phyloP scores from a whole-genome alignment of 345 rosid genomes.

The Viola odorata region DNA sequence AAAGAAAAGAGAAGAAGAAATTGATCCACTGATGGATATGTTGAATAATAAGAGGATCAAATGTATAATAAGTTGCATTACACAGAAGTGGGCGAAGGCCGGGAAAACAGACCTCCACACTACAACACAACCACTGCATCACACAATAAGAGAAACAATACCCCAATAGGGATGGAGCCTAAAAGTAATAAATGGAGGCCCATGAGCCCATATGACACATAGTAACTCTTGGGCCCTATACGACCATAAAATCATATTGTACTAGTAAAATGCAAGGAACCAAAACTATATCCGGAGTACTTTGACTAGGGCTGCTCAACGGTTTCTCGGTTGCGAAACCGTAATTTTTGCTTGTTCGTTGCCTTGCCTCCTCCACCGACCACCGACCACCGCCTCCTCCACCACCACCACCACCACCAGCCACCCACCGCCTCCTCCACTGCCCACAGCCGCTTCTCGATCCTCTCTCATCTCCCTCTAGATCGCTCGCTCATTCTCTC shows the following conservation, averaged over 20 bases:
- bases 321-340: too few relatives aligned
- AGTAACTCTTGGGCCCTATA: conserved; percentile 12
- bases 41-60: not conserved
- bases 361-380: too few relatives aligned
- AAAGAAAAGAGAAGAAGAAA: too few relatives aligned
- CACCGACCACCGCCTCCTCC: too few relatives aligned
- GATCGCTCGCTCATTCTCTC: too few relatives aligned
- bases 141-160: conserved; percentile 50
- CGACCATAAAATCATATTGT: not conserved
- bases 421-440: too few relatives aligned
- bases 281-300: not conserved
- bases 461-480: too few relatives aligned
- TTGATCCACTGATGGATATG: not conserved
- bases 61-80: not conserved
- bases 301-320: too few relatives aligned
- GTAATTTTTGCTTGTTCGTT: too few relatives aligned
- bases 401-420: too few relatives aligned
- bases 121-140: conserved; percentile 37
- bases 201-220: conserved; percentile 10
- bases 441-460: too few relatives aligned
- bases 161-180: conserved; percentile 71
- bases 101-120: conserved; percentile 13
- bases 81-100: not conserved
- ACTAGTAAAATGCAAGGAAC: conserved; percentile 23
- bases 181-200: conserved; percentile 5